Evolutionary conservation across 2,329 filamentous ascomycete species (phyloP), one percentile per base, ranked within the genome.

Genomic region (Hymenoscyphus occultus): DNA sequence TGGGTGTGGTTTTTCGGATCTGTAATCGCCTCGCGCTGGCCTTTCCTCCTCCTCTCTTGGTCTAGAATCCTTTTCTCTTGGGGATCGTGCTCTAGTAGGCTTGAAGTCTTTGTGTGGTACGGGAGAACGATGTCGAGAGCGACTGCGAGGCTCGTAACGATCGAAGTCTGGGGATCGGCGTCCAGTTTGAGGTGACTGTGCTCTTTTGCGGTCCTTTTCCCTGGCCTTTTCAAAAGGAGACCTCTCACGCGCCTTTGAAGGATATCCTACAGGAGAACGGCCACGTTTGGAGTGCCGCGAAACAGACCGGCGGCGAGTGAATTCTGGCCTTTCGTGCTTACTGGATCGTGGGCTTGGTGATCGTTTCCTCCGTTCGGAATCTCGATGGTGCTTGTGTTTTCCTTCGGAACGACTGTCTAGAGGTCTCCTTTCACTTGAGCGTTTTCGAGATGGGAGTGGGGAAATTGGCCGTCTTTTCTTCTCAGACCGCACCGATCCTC

Each of bases 361-460:
- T 13, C 72, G 72, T 56, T 69, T 71, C 61, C 73, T 71, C 54
- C 69, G 71, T 19, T 75, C 73, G 32, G 71, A 71, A 19, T 73
- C 72, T 65, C 71, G 66, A 59, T 67, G 62, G 31, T 69, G 67
- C 67, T 72, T 75, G 39, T 67, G 64, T 51, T 65, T 73, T 13
- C 64, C 67, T 31, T 72, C 70, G 35, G 51, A 61, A 28, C 67
- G 70, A 56, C 54, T 68, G 51, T 70, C 68, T 9, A 65, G 62
- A 48, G 61, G 65, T 48, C 68, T 69, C 16, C 66, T 68, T 63
- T 73, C 71, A 10, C 68, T 67, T 58, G 72, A 75, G 48, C 71
- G 70, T 64, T 66, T 72, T 61, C 74, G 70, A 59, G 71, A 64
- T 64, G 71, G 71, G 39, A 65, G 62, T 59, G 73, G 72, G 54